Conservation (phyloP, 148 eudicot genomes). For the Nepenthes gracilis region DNA sequence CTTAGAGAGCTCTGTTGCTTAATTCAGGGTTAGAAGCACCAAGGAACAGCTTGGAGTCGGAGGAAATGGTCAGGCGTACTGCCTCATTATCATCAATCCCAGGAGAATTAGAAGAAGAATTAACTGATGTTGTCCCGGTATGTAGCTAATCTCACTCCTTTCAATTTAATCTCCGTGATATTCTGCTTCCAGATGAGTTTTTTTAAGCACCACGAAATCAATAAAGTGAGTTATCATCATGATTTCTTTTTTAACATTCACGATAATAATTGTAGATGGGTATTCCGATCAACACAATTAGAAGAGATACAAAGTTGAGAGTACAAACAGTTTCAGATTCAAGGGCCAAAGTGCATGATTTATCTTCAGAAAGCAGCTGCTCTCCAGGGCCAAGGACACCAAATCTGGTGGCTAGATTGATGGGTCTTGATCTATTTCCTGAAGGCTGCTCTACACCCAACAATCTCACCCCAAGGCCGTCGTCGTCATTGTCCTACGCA, state of each 20-base stretch:
- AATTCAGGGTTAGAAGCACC: conserved; percentile 60
- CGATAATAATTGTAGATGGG: conserved; percentile 14
- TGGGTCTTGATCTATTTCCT: conserved; percentile 68
- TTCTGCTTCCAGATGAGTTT: no score
- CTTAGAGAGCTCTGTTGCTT: background rate
- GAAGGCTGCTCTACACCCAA: conserved; percentile 24
- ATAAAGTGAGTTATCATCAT: background rate
- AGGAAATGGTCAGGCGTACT: conserved; percentile 9
- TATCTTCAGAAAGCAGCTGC: conserved; percentile 23
- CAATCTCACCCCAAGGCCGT: conserved; percentile 23
- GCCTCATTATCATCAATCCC: conserved; percentile 17
- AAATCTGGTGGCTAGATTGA: conserved; percentile 49
- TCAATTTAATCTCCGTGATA: no score
- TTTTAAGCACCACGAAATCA: no score
- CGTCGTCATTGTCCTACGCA: conserved; percentile 13
- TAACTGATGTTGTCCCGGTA: conserved; percentile 17
- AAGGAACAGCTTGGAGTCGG: conserved; percentile 59
- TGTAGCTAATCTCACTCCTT: conserved; percentile 2
- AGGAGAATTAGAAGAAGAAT: conserved; percentile 12
- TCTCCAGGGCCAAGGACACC: conserved; percentile 50
- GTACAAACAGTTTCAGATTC: conserved; percentile 20
- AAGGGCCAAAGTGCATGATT: conserved; percentile 21
- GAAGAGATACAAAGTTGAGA: conserved; percentile 22
- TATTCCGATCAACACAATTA: conserved; percentile 33
- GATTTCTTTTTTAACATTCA: background rate